phyloP scores from a whole-genome alignment of 2,329 filamentous ascomycete species.

The Phyllosticta citrichinensis region DNA sequence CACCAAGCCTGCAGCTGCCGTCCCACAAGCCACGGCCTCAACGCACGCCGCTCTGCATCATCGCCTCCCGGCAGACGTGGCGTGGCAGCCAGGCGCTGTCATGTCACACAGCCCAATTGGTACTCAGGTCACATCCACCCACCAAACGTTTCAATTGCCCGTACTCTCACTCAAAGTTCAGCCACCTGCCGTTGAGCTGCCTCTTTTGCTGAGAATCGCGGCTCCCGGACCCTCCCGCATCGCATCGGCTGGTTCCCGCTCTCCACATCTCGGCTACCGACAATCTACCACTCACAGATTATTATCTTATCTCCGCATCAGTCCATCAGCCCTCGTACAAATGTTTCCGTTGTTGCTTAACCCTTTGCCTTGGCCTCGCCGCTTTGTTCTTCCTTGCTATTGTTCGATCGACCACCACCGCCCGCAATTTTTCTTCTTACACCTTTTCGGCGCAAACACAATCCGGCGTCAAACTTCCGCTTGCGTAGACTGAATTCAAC shows the following conservation, averaged over 20 bases:
- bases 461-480: neutral
- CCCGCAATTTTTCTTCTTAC: neutral
- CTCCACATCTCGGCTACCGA: neutral
- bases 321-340: neutral
- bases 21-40: neutral
- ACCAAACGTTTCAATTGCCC: neutral
- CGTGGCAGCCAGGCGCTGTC: neutral
- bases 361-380: neutral
- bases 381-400: neutral
- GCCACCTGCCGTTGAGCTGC: neutral
- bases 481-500: neutral
- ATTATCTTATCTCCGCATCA: neutral
- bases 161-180: neutral
- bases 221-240: neutral
- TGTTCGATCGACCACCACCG: neutral
- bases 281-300: no score
- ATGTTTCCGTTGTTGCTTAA: neutral
- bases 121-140: neutral
- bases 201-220: neutral
- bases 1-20: no score
- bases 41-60: no score
- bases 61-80: neutral
- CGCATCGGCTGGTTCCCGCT: neutral
- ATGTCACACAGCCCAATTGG: neutral
- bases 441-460: neutral